A percentile compares a stretch with the other conserved stretches of the same genome.
Conservation (phyloP, 805 yeast species). For the Yarrowia bubula region DNA sequence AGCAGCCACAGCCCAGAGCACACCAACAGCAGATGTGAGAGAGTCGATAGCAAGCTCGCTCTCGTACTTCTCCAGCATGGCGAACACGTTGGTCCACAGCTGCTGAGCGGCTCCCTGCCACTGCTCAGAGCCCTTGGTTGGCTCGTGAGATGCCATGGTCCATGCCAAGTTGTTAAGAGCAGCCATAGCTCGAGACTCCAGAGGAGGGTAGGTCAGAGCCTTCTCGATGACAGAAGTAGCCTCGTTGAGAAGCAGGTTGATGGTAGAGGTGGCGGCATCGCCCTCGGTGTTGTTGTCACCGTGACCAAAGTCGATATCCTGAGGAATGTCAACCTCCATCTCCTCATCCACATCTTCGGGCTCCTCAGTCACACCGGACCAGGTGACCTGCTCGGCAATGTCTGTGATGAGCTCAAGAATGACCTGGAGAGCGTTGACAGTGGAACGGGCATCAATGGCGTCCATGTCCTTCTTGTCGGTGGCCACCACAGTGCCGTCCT, state of each 20-base stretch:
- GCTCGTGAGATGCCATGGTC: conserved; percentile 44
- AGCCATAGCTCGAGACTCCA: conserved; percentile 55
- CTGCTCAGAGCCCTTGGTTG: conserved; percentile 36
- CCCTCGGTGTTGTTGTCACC: conserved; percentile 26
- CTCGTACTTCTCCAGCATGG: conserved; percentile 31
- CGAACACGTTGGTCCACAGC: conserved; percentile 35
- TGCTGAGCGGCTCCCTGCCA: conserved; percentile 42
- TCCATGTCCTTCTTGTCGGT: conserved; percentile 30
- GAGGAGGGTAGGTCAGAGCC: conserved; percentile 42
- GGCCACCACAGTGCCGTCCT: conserved; percentile 32
- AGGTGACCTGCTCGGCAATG: conserved; percentile 56
- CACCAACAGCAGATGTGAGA: conserved; percentile 42
- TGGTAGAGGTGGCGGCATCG: conserved; percentile 30
- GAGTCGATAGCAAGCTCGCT: conserved; percentile 33
- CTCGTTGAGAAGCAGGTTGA: conserved; percentile 26
- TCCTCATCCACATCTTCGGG: conserved; percentile 30
- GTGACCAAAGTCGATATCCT: conserved; percentile 5
- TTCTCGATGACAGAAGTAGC: conserved; percentile 37
- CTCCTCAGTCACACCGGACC: conserved; percentile 27
- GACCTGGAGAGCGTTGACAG: conserved; percentile 62
- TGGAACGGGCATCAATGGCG: conserved; percentile 38
- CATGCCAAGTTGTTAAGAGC: conserved; percentile 72
- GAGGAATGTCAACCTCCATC: conserved; percentile 28
- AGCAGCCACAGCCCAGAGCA: conserved; percentile 47
- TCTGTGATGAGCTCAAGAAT: conserved; percentile 76